phyloP scores from a whole-genome alignment of 1,139 yeast species.

The Pichia sp. region DNA sequence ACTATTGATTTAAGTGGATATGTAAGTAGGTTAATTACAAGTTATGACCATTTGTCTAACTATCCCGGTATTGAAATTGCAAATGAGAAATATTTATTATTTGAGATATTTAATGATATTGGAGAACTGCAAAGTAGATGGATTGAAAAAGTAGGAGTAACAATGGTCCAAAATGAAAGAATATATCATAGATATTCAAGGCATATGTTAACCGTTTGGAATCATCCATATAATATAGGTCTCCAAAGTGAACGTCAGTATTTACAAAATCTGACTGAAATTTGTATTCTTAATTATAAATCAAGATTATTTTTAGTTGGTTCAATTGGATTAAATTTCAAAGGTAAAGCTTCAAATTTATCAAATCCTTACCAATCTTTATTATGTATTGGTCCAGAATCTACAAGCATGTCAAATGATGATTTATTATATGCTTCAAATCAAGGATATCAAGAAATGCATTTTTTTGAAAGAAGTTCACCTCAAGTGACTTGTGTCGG shows the following conservation, averaged over 20 bases:
- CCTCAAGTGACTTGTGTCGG: slow-evolving; percentile 1
- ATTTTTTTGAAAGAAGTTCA: background rate
- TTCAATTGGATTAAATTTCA: background rate
- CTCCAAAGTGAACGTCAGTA: background rate
- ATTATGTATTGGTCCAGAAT: background rate
- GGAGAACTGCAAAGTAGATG: background rate
- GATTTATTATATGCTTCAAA: background rate
- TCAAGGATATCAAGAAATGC: background rate
- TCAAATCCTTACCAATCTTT: background rate
- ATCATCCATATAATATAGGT: background rate
- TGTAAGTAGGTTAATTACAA: background rate
- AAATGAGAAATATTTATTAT: background rate
- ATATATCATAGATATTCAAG: background rate
- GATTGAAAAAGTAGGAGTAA: background rate
- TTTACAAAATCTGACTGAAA: background rate
- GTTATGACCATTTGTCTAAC: background rate
- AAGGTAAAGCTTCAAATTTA: background rate
- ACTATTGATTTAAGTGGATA: background rate
- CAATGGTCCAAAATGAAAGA: background rate
- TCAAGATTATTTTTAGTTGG: background rate
- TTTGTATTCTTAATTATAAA: slow-evolving; percentile 4
- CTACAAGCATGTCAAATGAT: background rate
- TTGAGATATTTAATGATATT: background rate
- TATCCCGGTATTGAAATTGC: slow-evolving; percentile 3
- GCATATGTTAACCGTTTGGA: background rate